phyloP scores from a whole-genome alignment of 73 alveolate species.

The Paraurostyla sp. region DNA sequence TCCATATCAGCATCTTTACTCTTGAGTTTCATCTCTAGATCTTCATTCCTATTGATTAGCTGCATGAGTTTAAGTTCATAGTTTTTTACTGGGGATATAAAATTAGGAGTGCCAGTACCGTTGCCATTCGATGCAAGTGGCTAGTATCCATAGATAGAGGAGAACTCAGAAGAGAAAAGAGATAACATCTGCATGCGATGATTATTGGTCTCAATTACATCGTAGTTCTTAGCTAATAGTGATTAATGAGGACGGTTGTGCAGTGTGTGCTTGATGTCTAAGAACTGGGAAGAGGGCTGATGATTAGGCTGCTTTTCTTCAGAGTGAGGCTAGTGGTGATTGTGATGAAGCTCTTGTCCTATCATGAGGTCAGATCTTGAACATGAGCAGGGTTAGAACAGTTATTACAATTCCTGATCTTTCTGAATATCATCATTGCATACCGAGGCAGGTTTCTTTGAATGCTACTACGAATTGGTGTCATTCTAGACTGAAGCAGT shows the following conservation, averaged over 20 bases:
- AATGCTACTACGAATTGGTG: background rate
- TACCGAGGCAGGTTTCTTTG: background rate
- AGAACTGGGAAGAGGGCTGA: too few relatives aligned
- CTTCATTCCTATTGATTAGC: conserved; percentile 35
- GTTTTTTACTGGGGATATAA: conserved; percentile 31
- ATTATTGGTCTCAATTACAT: conserved; percentile 56
- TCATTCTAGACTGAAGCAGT: background rate
- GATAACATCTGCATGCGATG: conserved; percentile 8
- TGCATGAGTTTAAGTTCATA: conserved; percentile 24
- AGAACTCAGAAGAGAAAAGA: conserved; percentile 16
- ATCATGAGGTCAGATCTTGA: too few relatives aligned
- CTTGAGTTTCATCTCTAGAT: conserved; percentile 35
- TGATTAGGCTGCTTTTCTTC: too few relatives aligned
- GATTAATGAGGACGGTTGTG: conserved; percentile 44
- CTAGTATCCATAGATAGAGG: background rate
- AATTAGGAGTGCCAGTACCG: conserved; percentile 22
- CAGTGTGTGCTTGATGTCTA: background rate
- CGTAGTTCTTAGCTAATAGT: conserved; percentile 40
- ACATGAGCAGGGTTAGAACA: too few relatives aligned
- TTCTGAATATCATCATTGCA: background rate
- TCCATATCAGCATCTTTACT: conserved; percentile 38
- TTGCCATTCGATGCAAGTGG: background rate
- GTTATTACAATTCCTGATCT: conserved; percentile 19
- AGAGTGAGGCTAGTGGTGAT: too few relatives aligned
- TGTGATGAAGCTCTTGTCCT: too few relatives aligned